Base-by-base conservation (phyloP, 345 rosid species). In the Murraya koenigii region DNA sequence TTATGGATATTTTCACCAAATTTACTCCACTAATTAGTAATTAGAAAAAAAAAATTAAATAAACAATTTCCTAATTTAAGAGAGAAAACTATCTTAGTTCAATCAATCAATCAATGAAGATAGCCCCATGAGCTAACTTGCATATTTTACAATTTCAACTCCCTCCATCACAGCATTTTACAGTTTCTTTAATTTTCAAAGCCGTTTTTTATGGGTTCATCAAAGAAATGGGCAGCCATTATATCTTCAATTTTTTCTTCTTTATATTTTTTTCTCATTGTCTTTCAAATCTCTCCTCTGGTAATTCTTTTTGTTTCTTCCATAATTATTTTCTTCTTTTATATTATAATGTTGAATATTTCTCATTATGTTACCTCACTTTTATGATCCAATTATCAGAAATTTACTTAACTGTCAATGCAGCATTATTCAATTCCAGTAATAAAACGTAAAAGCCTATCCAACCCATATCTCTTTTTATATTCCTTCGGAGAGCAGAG, bases 211-310 rank as follows among this genome's bases (percentile, higher is more conserved):
- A 55, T 13, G 97, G 88, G 77, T 78, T 82, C 85, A 49, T 85
- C 94, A 17, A 91, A 75, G 83, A 87, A 86, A 91, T 81, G 83
- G 89, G 97, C 98, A 30, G 74, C 81, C 74, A 33, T 68, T 75
- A 75, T 93, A 70, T 90, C 97, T 47, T 74, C 82, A 26, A 49
- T 86, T 75, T 91, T 98, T 44, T 81, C 86, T 59, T 78, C 59
- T 19, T 17, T 88, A 0, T 86, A 78, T 81, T 80, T 89, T 70
- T 69, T 84, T 73, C 71, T 93, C 85, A 82, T 95, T 75, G 75
- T 93, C 84, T 87, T 93, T 65, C 99, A 92, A 86, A 73, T 91
- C 75, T 92, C 99, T 67, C 94, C 92, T 95, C 92, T 89, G 99
- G 98, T 93, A 89, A 41, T 14, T 9, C 38, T 25, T 71, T 13